Evolutionary conservation across 495 filamentous ascomycete species (phyloP).

Genomic region (Aspergillus saccharolyticus): DNA sequence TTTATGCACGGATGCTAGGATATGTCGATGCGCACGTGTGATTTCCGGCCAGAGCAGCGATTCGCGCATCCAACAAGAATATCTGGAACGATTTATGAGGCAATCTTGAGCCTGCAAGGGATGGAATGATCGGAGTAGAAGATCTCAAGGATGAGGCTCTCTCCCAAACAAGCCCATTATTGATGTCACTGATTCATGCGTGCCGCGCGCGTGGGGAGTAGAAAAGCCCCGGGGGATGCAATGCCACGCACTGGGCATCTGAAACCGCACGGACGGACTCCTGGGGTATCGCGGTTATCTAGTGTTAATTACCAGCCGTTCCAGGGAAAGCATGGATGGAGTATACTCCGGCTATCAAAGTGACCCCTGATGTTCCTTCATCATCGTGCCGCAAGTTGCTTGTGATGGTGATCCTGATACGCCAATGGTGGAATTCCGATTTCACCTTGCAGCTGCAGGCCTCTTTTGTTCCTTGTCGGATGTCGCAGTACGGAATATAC

Average conservation of each 20-base stretch:
- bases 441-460: slow-evolving; percentile 2
- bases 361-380: not conserved
- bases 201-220: not conserved
- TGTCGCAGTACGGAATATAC: not conserved
- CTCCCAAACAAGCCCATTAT: not conserved
- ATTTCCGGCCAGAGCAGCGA: not conserved
- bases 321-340: no score
- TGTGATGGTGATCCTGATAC: not conserved
- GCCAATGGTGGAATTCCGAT: not conserved
- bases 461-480: slow-evolving; percentile 1
- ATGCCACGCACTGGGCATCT: not conserved
- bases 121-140: not conserved
- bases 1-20: no score
- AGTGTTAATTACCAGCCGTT: not conserved
- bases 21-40: not conserved
- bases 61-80: not conserved
- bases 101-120: not conserved
- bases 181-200: not conserved
- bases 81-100: not conserved
- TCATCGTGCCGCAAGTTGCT: not conserved
- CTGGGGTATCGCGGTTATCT: not conserved
- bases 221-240: not conserved
- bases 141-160: not conserved
- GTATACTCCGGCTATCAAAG: not conserved
- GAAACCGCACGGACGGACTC: not conserved